Base-by-base conservation (phyloP, 2,329 filamentous ascomycete genomes). In the Penicillium sp. region DNA sequence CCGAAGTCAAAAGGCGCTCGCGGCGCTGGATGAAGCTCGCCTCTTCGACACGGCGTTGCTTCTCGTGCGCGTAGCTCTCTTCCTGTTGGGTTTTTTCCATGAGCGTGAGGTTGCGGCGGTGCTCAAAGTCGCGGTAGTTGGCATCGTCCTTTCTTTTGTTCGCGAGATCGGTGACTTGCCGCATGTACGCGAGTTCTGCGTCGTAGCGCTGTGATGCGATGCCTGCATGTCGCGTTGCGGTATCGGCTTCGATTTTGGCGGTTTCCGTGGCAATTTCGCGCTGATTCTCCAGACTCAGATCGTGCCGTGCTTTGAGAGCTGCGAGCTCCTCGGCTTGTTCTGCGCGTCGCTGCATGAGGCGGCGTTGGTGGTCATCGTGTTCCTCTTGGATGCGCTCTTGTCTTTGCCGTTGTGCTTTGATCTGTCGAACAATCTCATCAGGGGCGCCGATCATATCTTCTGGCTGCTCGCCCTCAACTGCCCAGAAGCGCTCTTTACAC, bases 331-430 rank as follows among this genome's bases (percentile, higher is more conserved):
- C 48, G 2, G 44, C 60, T 17, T 57, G 54, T n/a, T 57, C 49
- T 6, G 60, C 60, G 3, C 60, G 54, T n/a, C 47, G 48, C 3
- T 54, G 60, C 7, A 51, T 17, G 0, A 61, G n/a, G 4, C 54
- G 60, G 1, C 60, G 54, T 5, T 61, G 26, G 44, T 61, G 54
- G 31, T 61, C 60, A 21, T 61, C 60, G 41, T 61, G 41, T 45
- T 61, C 60, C 9, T 59, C 57, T 19, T 53, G 26, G 44, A 59
- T 59, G n/a, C 44, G 44, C 0, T 15, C 31, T 3, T 55, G 52
- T 0, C 58, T 44, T 46, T 60, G 58, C 7, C 30, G 44, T 11
- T 55, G 44, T 11, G 50, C 35, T 55, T 45, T 44, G 29, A 61
- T 52, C 1, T 23, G 5, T 7, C 41, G 31, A 17, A 54, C 29